Evolutionary conservation across 768 basidiomycete genomes (phyloP).

Genomic region (Lentinula detonsa): DNA sequence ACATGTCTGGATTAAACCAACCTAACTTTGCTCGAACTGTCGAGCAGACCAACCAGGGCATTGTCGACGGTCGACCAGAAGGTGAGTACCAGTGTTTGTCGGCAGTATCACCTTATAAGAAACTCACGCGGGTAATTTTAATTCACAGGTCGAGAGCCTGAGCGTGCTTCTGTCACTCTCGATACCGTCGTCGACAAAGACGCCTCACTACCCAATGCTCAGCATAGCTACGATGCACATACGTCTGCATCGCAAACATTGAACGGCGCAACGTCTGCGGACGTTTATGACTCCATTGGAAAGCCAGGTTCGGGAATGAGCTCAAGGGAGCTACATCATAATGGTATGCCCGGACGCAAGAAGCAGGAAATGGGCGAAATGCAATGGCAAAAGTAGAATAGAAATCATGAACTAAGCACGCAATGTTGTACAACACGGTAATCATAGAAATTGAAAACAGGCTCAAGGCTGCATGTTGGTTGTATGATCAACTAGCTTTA

Average conservation of each 20-base stretch:
- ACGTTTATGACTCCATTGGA: conserved; percentile 7
- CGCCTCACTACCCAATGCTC: neutral
- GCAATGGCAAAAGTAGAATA: neutral
- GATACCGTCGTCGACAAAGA: conserved; percentile 5
- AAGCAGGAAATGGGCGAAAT: conserved; percentile 19
- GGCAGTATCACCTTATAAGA: neutral
- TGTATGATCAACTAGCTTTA: no score
- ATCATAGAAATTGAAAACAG: no score
- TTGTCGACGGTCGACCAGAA: conserved; percentile 6
- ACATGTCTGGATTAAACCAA: conserved; percentile 1
- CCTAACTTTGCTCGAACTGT: neutral
- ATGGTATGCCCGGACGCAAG: conserved; percentile 24
- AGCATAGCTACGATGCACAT: neutral
- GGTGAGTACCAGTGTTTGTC: neutral
- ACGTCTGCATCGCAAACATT: neutral
- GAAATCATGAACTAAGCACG: neutral
- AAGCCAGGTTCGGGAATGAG: conserved; percentile 11
- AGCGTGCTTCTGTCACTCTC: neutral
- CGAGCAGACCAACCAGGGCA: conserved; percentile 7
- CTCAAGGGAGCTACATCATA: conserved; percentile 14
- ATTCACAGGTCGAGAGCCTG: conserved; percentile 2
- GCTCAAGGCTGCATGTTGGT: no score
- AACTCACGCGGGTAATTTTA: neutral
- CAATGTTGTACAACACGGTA: no score
- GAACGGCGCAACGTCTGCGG: conserved; percentile 10